These are phyloP conservation scores for Pseudisothecium myosuroides DNA, from an alignment of 225 moss, liverwort and hornwort species.

Conservation along the genomic window DNA sequence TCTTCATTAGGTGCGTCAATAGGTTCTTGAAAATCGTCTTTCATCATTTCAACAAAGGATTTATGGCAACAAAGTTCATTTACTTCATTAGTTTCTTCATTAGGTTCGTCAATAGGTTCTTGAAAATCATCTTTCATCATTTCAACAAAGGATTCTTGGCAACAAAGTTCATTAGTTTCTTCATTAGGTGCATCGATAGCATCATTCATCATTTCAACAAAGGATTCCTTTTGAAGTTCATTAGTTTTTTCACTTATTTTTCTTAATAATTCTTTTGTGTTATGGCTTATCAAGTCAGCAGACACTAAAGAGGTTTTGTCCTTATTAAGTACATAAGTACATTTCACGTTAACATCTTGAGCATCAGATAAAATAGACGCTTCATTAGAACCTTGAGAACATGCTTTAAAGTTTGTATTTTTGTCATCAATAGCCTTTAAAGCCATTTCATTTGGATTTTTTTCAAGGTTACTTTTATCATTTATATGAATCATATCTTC, in stretches of 20 bases:
- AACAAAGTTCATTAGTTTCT: neutral
- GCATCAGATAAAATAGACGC: neutral
- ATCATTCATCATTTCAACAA: neutral
- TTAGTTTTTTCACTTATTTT: neutral
- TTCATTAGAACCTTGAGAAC: neutral
- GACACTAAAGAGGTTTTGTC: neutral
- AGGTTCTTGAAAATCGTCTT: neutral
- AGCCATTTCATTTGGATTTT: too few species aligned
- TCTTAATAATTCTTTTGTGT: too few species aligned
- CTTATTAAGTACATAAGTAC: neutral
- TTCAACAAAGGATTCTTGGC: neutral
- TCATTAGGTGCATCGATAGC: neutral
- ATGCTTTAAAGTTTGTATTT: neutral
- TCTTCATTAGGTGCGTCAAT: neutral
- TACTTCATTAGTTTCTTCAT: neutral
- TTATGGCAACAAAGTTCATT: neutral
- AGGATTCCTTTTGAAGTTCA: neutral
- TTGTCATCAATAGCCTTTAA: neutral
- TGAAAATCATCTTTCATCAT: neutral
- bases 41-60: neutral
- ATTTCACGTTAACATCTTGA: neutral
- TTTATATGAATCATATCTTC: neutral
- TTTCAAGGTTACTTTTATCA: neutral
- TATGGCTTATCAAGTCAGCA: neutral
- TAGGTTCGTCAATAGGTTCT: neutral